phyloP scores from a whole-genome alignment of 768 basidiomycete genomes.

The Termitomyces bulborhizus region DNA sequence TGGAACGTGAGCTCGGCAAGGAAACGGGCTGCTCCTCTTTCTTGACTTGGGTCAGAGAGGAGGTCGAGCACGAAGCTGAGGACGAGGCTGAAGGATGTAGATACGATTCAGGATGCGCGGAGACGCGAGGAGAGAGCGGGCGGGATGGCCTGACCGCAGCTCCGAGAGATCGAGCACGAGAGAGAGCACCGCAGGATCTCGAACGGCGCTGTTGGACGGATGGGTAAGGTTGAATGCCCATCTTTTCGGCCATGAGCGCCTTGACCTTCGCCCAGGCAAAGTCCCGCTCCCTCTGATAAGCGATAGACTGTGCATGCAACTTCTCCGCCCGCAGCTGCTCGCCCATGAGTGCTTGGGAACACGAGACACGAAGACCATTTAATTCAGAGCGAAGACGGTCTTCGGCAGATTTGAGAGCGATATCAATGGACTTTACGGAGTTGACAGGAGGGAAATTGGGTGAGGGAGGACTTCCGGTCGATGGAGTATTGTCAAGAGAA shows the following conservation, averaged over 20 bases:
- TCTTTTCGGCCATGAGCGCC: constrained; percentile 18
- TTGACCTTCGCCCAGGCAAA: constrained; percentile 24
- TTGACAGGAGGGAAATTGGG: neutral
- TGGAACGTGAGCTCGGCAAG: neutral
- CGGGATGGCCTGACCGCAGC: neutral
- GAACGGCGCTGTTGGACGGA: neutral
- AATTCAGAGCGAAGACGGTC: constrained; percentile 25
- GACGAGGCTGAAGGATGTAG: neutral
- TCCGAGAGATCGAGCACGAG: neutral
- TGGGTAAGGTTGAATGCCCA: neutral
- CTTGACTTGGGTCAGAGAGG: neutral
- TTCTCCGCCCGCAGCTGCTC: constrained; percentile 26
- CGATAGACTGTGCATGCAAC: constrained; percentile 23
- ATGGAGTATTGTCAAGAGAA: neutral
- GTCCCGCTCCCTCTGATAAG: constrained; percentile 28
- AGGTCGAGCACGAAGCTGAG: neutral
- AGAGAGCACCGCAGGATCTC: neutral
- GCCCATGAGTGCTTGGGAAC: constrained; percentile 20
- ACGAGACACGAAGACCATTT: constrained; percentile 23
- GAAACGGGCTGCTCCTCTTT: neutral
- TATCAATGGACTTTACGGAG: constrained; percentile 18
- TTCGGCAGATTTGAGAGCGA: constrained; percentile 22
- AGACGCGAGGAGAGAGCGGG: neutral
- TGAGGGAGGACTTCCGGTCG: neutral
- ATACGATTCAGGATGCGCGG: neutral